Evolutionary conservation across 2,329 filamentous ascomycete species (phyloP).

Genomic region (Verticillium nubilum): DNA sequence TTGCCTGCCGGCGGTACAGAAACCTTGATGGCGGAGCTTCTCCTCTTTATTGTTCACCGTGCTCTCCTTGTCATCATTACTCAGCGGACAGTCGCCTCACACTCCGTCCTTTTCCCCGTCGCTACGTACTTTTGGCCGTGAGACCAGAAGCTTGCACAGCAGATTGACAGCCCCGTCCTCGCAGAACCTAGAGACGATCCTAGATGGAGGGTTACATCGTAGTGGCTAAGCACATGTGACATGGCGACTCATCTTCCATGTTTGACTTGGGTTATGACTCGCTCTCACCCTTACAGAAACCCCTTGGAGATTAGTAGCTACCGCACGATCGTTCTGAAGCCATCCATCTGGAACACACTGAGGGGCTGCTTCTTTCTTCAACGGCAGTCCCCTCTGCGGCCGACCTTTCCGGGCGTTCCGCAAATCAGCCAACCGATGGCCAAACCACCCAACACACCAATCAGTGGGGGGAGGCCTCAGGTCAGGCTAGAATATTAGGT

Average conservation of each 20-base stretch:
- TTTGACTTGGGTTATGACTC: not conserved
- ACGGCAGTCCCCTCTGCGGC: not conserved
- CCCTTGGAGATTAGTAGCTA: not conserved
- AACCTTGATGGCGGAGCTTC: not conserved
- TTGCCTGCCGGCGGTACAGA: not conserved
- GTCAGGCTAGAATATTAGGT: not conserved
- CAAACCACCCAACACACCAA: not conserved
- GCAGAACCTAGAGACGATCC: not conserved
- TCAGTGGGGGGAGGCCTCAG: not conserved
- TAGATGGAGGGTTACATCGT: not conserved
- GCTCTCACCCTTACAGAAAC: not conserved
- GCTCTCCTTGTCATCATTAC: not conserved
- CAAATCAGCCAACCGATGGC: not conserved
- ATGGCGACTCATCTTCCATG: not conserved
- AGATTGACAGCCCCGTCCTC: not conserved
- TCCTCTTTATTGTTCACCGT: too few relatives aligned
- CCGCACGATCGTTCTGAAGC: not conserved
- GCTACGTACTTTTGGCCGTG: too few relatives aligned
- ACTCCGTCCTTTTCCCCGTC: not conserved
- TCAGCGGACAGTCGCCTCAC: not conserved
- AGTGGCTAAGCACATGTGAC: not conserved
- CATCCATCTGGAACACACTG: not conserved
- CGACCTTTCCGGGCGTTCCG: not conserved
- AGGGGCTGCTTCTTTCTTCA: not conserved
- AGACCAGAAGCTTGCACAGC: not conserved